Evolutionary conservation across 2,329 filamentous ascomycete species (phyloP).

Genomic region (Fusarium dlaminii): DNA sequence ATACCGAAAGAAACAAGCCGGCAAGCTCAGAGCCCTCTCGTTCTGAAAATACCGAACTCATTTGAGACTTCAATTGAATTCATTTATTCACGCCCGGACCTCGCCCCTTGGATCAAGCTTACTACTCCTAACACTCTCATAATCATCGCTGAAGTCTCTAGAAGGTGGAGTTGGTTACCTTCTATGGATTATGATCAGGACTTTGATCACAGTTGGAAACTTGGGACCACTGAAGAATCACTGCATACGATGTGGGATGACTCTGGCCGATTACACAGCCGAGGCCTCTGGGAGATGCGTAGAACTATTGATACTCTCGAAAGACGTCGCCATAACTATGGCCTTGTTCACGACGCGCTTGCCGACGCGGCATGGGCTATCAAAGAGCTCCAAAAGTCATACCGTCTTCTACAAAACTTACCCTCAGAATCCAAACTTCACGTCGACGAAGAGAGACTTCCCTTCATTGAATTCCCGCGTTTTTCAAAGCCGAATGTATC

Average conservation of each 20-base stretch:
- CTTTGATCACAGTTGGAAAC: too few species aligned
- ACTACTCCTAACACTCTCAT: not conserved
- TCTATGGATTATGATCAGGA: not conserved
- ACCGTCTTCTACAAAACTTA: not conserved
- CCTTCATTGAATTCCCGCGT: fast-evolving
- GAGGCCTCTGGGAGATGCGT: not conserved
- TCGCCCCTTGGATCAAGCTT: not conserved
- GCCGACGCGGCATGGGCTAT: not conserved
- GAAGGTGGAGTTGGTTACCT: not conserved
- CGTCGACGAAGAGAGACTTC: not conserved
- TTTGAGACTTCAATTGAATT: not conserved
- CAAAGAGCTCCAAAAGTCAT: not conserved
- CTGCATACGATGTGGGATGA: not conserved
- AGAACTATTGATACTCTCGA: not conserved
- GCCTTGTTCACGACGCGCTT: not conserved
- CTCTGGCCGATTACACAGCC: not conserved
- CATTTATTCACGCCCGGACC: not conserved
- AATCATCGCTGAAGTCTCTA: not conserved
- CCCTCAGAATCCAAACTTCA: not conserved
- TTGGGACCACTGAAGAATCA: not conserved
- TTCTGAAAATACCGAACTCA: not conserved
- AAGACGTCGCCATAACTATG: not conserved
- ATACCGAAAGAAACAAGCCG: not conserved
- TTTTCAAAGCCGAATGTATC: fast-evolving
- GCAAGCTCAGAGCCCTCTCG: too few species aligned